These are phyloP conservation scores for Cardamine chenopodiifolia DNA, from an alignment of 345 rosid species.

Conservation along the genomic window DNA sequence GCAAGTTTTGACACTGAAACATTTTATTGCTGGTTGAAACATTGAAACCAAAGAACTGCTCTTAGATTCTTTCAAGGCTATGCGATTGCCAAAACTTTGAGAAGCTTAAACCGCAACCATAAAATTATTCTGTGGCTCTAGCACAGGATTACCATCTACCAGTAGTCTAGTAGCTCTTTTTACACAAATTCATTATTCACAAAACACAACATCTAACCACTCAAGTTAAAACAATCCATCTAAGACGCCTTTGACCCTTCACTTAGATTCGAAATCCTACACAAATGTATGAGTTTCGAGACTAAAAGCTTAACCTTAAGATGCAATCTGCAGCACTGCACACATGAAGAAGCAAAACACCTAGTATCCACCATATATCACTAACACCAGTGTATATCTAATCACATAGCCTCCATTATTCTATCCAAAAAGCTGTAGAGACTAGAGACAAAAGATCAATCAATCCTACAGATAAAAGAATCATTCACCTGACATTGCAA, in stretches of 20 bases:
- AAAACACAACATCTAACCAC: not conserved
- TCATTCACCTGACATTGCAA: constrained; percentile 88
- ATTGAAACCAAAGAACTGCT: not conserved
- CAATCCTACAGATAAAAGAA: not conserved
- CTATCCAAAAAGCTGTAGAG: not conserved
- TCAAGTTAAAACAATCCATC: not conserved
- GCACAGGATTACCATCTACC: constrained; percentile 2
- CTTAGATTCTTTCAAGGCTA: constrained; percentile 3
- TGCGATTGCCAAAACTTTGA: not conserved
- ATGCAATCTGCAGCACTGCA: not conserved
- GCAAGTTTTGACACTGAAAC: not conserved
- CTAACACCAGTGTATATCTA: not conserved
- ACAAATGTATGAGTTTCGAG: not conserved
- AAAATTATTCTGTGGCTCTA: not conserved
- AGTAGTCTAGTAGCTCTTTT: not conserved
- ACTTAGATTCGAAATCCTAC: not conserved
- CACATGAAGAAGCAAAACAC: not conserved
- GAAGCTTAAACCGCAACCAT: not conserved
- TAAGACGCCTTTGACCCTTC: not conserved
- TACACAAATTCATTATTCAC: not conserved
- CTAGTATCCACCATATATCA: not conserved
- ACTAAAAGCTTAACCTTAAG: not conserved
- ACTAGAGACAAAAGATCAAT: constrained; percentile 13
- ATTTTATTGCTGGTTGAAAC: not conserved
- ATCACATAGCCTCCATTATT: not conserved